Conservation (phyloP, 257 asterid species). For the Salvia miltiorrhiza region DNA sequence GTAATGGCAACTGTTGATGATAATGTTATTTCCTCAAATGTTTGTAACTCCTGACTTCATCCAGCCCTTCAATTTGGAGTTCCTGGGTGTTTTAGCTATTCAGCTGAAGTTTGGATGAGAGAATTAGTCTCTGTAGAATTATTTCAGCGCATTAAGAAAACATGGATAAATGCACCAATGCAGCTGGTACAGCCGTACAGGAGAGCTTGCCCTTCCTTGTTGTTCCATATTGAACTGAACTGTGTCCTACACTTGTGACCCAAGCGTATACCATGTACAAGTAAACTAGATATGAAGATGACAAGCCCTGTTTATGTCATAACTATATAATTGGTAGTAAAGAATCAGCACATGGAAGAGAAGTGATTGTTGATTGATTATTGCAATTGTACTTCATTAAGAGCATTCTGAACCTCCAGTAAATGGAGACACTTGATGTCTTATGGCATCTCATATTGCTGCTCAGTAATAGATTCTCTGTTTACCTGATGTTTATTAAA, state of each 20-base stretch:
- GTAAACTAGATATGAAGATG: constrained; percentile 3
- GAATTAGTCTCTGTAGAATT: neutral
- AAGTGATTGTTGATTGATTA: neutral
- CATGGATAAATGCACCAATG: neutral
- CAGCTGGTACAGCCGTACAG: neutral
- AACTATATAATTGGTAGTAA: neutral
- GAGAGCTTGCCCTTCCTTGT: neutral
- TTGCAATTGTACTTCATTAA: neutral
- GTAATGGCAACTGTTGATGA: neutral
- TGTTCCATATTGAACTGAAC: neutral
- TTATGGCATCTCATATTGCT: neutral
- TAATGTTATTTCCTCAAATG: constrained; percentile 3
- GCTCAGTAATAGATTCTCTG: neutral
- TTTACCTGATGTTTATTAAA: neutral
- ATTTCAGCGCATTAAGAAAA: neutral
- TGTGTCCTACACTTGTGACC: neutral
- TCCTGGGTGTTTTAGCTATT: neutral
- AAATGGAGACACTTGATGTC: neutral
- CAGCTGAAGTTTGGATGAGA: neutral
- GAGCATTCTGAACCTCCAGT: neutral
- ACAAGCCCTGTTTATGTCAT: neutral
- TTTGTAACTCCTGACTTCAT: neutral
- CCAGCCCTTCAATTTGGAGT: neutral
- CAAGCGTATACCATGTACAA: neutral
- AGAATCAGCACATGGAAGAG: too few relatives aligned